A percentile compares a stretch with the other conserved stretches of the same genome.
These are phyloP conservation scores for Allomyces macrogynus DNA, from an alignment of 192 early-diverging fungal genomes.

Conservation along the genomic window DNA sequence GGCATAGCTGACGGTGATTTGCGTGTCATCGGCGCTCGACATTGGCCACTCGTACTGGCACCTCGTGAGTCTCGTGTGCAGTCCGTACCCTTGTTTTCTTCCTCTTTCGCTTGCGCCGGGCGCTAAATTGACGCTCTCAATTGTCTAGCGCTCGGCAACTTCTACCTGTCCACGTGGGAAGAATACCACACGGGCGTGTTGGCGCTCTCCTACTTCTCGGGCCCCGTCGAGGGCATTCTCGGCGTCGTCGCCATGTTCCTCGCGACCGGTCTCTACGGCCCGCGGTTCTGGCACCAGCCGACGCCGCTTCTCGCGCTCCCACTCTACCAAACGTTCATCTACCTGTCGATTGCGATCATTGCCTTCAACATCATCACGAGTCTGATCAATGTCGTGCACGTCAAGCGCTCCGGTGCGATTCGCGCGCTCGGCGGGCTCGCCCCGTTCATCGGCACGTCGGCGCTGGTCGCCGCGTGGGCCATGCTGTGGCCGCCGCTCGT, in stretches of 20 bases:
- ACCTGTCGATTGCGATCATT: neutral
- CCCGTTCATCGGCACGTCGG: constrained; percentile 35
- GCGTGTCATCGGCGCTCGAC: constrained; percentile 37
- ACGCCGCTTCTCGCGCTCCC: constrained; percentile 3
- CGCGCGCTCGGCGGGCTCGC: constrained; percentile 34
- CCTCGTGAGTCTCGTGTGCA: constrained; percentile 7
- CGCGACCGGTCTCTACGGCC: constrained; percentile 45
- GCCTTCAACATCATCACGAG: neutral
- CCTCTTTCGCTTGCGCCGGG: neutral
- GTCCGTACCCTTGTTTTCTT: constrained; percentile 2
- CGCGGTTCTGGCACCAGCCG: constrained; percentile 11
- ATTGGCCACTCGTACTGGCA: constrained; percentile 51
- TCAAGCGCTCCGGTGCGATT: constrained; percentile 1
- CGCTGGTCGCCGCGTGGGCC: constrained; percentile 38
- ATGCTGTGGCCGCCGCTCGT: constrained; percentile 42
- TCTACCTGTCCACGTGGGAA: constrained; percentile 86
- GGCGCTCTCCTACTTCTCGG: constrained; percentile 64
- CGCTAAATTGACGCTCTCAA: constrained; percentile 20
- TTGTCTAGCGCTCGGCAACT: constrained; percentile 49
- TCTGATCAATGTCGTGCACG: constrained; percentile 4
- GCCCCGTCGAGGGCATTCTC: constrained; percentile 75
- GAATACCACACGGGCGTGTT: constrained; percentile 78
- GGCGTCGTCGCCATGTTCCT: constrained; percentile 37
- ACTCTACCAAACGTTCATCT: neutral
- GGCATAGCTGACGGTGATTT: constrained; percentile 29